Conservation (phyloP, 2,329 filamentous ascomycete species). For the Trichoderma sp. region DNA sequence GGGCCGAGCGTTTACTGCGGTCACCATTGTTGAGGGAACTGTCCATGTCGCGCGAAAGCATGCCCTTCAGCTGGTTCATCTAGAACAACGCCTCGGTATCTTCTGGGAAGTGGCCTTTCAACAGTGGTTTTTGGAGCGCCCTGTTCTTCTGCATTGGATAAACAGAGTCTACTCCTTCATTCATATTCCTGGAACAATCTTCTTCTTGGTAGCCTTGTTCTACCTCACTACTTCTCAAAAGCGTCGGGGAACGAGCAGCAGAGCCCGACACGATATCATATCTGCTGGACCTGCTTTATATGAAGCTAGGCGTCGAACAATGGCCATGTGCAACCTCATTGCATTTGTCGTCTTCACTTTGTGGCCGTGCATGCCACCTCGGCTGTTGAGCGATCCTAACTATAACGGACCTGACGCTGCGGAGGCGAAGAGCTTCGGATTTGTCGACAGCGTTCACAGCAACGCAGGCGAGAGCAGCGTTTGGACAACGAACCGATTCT, state of each 20-base stretch:
- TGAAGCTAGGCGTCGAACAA: conserved; percentile 54
- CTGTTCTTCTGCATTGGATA: conserved; percentile 62
- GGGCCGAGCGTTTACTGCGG: conserved; percentile 67
- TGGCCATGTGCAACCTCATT: conserved; percentile 60
- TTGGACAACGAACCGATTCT: conserved; percentile 65
- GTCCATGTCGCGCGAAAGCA: conserved; percentile 66
- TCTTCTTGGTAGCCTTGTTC: conserved; percentile 63
- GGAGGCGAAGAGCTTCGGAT: conserved; percentile 59
- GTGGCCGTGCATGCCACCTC: conserved; percentile 63
- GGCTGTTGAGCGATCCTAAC: conserved; percentile 54
- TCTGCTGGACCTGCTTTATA: conserved; percentile 47
- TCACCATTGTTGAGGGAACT: conserved; percentile 65
- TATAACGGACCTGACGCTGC: conserved; percentile 55
- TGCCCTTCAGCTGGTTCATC: conserved; percentile 63
- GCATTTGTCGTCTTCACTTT: conserved; percentile 61
- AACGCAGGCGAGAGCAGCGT: conserved; percentile 55
- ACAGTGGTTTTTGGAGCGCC: conserved; percentile 45
- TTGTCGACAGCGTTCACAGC: conserved; percentile 59
- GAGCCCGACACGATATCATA: conserved; percentile 30
- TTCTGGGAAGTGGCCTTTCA: conserved; percentile 66
- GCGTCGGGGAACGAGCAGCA: conserved; percentile 34
- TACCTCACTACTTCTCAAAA: conserved; percentile 66
- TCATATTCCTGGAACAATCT: conserved; percentile 72
- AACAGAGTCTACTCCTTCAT: conserved; percentile 75
- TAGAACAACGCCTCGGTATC: conserved; percentile 63